phyloP scores from a whole-genome alignment of 2,329 filamentous ascomycete genomes.

The Epichloe festucae region DNA sequence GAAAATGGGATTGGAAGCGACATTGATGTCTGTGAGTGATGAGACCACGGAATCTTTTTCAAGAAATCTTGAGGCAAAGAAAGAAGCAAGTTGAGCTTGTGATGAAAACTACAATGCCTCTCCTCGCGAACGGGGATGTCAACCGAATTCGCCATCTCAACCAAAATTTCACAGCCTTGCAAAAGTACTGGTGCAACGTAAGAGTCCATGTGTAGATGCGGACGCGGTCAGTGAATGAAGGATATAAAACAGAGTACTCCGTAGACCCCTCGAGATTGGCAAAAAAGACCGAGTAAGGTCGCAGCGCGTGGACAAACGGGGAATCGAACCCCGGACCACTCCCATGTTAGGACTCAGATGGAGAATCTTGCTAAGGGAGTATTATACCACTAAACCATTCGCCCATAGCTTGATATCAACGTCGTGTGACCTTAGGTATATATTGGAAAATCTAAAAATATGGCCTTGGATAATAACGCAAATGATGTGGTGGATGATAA shows the following conservation, averaged over 20 bases:
- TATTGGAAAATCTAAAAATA: too few species aligned
- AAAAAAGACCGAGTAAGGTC: neutral
- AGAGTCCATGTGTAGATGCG: too few species aligned
- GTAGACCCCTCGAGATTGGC: too few species aligned
- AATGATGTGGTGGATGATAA: neutral
- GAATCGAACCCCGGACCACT: conserved; percentile 13
- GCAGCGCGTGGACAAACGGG: conserved; percentile 9
- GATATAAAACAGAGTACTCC: neutral
- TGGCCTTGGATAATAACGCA: neutral
- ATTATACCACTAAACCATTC: conserved; percentile 8
- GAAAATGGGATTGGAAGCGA: neutral
- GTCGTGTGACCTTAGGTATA: fast-evolving
- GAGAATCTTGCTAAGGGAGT: conserved; percentile 2
- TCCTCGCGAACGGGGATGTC: too few species aligned
- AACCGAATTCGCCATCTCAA: too few species aligned
- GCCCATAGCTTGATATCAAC: neutral
- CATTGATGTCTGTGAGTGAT: neutral
- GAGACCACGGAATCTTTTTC: neutral
- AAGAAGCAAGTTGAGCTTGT: neutral
- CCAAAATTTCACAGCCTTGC: too few species aligned
- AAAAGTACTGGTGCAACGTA: too few species aligned
- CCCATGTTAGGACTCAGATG: neutral
- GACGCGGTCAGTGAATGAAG: neutral
- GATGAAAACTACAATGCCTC: too few species aligned
- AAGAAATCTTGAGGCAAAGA: neutral